These are phyloP conservation scores for Skeletonema grethae DNA, from an alignment of 108 stramenopile genomes.

Conservation along the genomic window DNA sequence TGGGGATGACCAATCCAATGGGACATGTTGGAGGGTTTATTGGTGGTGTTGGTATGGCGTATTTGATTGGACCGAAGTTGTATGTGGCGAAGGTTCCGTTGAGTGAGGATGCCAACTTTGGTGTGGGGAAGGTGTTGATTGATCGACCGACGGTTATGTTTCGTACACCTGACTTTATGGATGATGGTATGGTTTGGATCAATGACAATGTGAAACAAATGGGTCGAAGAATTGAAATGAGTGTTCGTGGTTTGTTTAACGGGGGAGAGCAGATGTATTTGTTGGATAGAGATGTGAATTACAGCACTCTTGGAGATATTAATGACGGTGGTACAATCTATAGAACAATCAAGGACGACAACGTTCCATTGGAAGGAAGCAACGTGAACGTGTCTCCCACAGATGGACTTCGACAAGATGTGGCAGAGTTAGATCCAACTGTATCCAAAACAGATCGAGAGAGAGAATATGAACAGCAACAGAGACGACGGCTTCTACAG, in stretches of 20 bases:
- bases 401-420: conserved; percentile 35
- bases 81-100: conserved; percentile 60
- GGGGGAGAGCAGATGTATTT: background rate
- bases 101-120: conserved; percentile 48
- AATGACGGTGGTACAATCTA: conserved; percentile 14
- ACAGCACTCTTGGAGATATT: conserved; percentile 3
- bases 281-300: conserved; percentile 16
- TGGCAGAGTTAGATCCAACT: conserved; percentile 23
- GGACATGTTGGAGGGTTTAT: conserved; percentile 72
- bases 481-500: background rate
- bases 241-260: conserved; percentile 9
- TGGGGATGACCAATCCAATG: conserved; percentile 48
- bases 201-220: conserved; percentile 16
- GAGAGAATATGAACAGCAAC: conserved; percentile 2
- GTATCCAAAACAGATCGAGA: background rate
- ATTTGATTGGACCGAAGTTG: conserved; percentile 74
- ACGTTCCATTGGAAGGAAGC: conserved; percentile 7
- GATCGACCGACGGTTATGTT: conserved; percentile 34
- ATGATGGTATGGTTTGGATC: conserved; percentile 20
- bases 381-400: conserved; percentile 20
- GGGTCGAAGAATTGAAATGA: conserved; percentile 13
- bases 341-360: conserved; percentile 8
- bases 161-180: conserved; percentile 22
- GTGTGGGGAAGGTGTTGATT: conserved; percentile 23
- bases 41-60: conserved; percentile 79